Conservation (phyloP, 2,329 filamentous ascomycete species). For the Ophioceras dolichostomum region DNA sequence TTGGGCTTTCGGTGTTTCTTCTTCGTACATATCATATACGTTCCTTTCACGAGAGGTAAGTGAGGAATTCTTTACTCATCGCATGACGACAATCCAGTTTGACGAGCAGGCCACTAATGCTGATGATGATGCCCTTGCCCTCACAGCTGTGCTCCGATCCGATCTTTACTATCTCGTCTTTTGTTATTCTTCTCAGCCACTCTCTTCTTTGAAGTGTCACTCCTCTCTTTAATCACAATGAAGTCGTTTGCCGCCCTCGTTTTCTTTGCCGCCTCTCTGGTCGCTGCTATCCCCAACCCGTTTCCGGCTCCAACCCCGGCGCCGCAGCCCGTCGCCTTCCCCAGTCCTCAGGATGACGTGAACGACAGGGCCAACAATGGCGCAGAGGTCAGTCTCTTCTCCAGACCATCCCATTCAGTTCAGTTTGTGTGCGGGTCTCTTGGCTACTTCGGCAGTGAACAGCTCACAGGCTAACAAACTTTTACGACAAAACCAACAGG, state of each 20-base stretch:
- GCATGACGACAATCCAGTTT: neutral
- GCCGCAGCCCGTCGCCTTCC: neutral
- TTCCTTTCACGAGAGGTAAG: neutral
- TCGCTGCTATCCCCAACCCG: neutral
- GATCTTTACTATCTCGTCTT: neutral
- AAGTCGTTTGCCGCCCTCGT: slow-evolving; percentile 1
- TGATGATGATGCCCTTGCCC: no score
- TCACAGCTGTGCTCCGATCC: slow-evolving; percentile 2
- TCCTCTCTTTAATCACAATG: neutral
- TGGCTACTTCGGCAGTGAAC: no score
- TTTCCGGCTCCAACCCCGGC: neutral
- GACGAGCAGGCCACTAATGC: neutral
- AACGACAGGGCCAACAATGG: slow-evolving; percentile 4
- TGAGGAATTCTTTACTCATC: neutral
- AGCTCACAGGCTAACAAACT: no score
- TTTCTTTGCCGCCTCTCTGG: slow-evolving; percentile 1
- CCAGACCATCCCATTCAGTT: no score
- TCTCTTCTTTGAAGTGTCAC: neutral
- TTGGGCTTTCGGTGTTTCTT: neutral
- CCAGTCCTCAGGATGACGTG: neutral
- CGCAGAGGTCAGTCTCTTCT: neutral
- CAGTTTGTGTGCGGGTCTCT: no score
- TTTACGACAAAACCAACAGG: neutral
- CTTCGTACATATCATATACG: neutral
- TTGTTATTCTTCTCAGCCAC: neutral